These are phyloP conservation scores for Thamnidium elegans DNA, from an alignment of 192 early-diverging fungal species.

Conservation along the genomic window DNA sequence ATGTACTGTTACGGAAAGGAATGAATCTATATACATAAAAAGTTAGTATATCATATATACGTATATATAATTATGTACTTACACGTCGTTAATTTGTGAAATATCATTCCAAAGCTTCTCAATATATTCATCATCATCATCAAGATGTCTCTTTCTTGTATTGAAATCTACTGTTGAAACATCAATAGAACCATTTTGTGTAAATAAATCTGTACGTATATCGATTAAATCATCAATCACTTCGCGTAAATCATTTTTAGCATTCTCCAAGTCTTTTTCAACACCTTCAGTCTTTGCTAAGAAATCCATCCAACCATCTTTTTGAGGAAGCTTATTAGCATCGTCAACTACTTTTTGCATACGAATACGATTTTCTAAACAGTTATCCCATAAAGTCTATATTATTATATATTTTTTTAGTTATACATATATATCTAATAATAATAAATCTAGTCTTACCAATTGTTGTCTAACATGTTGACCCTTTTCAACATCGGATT, in stretches of 20 bases:
- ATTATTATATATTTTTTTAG: not conserved
- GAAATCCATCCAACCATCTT: slow-evolving; percentile 22
- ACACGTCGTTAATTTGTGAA: slow-evolving; percentile 52
- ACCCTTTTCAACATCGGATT: slow-evolving; percentile 87
- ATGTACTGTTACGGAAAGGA: slow-evolving; percentile 78
- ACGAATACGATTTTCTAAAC: slow-evolving; percentile 85
- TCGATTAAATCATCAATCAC: slow-evolving; percentile 44
- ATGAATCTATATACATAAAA: slow-evolving; percentile 43
- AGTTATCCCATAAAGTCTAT: slow-evolving; percentile 73
- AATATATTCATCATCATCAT: slow-evolving; percentile 47
- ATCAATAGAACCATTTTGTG: slow-evolving; percentile 42
- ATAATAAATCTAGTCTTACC: slow-evolving; percentile 38
- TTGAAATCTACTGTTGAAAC: slow-evolving; percentile 20
- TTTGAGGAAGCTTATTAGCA: slow-evolving; percentile 79
- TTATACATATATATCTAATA: not conserved
- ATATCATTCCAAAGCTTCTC: slow-evolving; percentile 60
- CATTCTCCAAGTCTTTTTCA: slow-evolving; percentile 28
- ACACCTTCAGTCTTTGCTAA: slow-evolving; percentile 18
- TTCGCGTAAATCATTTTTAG: slow-evolving; percentile 31
- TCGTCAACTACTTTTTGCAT: slow-evolving; percentile 73
- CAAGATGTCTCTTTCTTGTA: slow-evolving; percentile 45
- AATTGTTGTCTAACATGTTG: slow-evolving; percentile 87
- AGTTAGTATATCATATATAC: not conserved
- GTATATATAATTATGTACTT: not conserved
- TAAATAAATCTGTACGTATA: slow-evolving; percentile 30